Evolutionary conservation across 2,329 filamentous ascomycete genomes (phyloP), one percentile per base, ranked within the genome.

Genomic region (Aspergillus pseudoglaucus): DNA sequence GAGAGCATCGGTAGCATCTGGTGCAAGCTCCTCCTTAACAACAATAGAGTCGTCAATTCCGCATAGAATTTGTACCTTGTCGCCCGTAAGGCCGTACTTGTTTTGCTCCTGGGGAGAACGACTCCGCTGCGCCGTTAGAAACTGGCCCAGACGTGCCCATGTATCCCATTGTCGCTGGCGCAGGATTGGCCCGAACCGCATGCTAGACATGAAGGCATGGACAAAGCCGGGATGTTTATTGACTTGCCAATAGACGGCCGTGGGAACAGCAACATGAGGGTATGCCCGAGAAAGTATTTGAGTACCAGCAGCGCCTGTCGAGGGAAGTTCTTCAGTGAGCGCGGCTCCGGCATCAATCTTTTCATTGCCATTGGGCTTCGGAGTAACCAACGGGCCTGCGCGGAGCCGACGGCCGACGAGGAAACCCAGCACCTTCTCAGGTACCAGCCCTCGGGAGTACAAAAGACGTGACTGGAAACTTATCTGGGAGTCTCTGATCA

Each of bases 171-270:
- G 62, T 2, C 62, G 59, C 53, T 85, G 78, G 10, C 77, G 76
- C 52, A 84, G 80, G 18, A 90, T 81, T 0, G 87, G 88, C 2
- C 83, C 84, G 58, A 85, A 69, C 17, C 82, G 76, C 55, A 91
- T 84, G 25, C 79, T 82, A 48, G 81, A 86, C 58, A 89, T 77
- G 59, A 90, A 90, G 0, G 86, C 79, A 2, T 74, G 72, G 4
- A 88, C 72, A 59, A 88, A 90, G 0, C 85, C 88, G 1, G 64
- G 59, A 61, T 91, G 85, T 23, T 78, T 61, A 32, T 75, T 70
- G 17, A 88, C 69, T 66, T 91, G 87, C 84, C 87, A 90, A 41
- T 72, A 67, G 43, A 89, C 81, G 0, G 85, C 79, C 3, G 75
- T 74, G 0, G 81, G 78, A 3, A 87, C 77, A 6, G 78, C 82